These are phyloP conservation scores for Botrytis aclada DNA, from an alignment of 2,329 filamentous ascomycete genomes.

Conservation along the genomic window DNA sequence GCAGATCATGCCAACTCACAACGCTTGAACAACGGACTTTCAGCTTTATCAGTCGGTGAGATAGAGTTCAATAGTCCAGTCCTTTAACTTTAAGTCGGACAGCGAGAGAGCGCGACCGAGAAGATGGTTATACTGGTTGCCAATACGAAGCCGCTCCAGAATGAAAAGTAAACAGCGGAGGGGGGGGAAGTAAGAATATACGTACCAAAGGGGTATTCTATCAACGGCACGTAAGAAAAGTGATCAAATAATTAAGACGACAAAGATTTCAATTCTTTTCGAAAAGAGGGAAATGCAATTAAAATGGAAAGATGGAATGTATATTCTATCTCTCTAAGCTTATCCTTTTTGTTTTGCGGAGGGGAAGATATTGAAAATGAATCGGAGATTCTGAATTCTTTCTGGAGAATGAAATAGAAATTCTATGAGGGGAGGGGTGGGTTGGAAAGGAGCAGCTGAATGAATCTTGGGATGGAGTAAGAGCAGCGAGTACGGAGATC, in stretches of 20 bases:
- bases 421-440: background rate
- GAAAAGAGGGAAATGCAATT: background rate
- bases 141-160: conserved; percentile 3
- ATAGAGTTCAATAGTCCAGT: background rate
- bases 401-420: conserved; percentile 1
- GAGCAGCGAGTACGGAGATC: conserved; percentile 2
- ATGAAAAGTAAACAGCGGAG: conserved; percentile 1
- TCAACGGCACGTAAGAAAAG: background rate
- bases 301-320: conserved; percentile 1
- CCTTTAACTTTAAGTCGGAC: background rate
- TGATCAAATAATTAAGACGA: background rate
- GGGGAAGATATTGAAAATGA: background rate
- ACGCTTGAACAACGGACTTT: background rate
- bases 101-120: background rate
- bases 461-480: background rate
- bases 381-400: background rate
- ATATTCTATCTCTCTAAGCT: background rate
- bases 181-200: background rate
- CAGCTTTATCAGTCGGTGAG: background rate
- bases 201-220: conserved; percentile 15
- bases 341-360: background rate
- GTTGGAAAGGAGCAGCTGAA: background rate
- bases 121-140: background rate
- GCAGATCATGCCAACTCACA: conserved; percentile 18
- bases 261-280: background rate